A percentile compares a stretch with the other conserved stretches of the same genome.
These are phyloP conservation scores for Boletus bicolor DNA, from an alignment of 768 basidiomycete species.

Conservation along the genomic window DNA sequence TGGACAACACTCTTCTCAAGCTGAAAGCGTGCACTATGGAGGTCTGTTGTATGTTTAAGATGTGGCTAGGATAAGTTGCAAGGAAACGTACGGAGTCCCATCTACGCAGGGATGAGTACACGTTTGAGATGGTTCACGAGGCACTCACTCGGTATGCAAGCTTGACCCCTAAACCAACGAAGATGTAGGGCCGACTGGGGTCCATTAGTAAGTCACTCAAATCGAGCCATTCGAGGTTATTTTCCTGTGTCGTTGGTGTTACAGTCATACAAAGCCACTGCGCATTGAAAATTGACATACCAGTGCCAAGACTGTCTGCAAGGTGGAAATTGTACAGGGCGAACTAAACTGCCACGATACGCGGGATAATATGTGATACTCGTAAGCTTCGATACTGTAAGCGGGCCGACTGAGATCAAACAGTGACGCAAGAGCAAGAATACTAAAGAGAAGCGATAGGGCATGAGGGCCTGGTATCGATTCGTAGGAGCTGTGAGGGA, in stretches of 20 bases:
- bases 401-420: constrained; percentile 51
- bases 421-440: constrained; percentile 65
- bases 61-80: not conserved
- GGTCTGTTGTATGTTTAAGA: constrained; percentile 32
- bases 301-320: constrained; percentile 52
- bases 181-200: constrained; percentile 51
- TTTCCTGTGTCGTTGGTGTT: constrained; percentile 29
- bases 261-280: constrained; percentile 1
- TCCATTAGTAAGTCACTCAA: constrained; percentile 50
- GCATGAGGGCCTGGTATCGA: constrained; percentile 44
- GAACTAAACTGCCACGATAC: constrained; percentile 50
- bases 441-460: constrained; percentile 58
- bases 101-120: constrained; percentile 28
- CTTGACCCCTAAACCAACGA: constrained; percentile 57
- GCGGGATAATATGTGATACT: constrained; percentile 60
- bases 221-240: constrained; percentile 49
- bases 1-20: constrained; percentile 44
- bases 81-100: constrained; percentile 49
- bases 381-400: constrained; percentile 52
- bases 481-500: constrained; percentile 37
- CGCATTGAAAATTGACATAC: constrained; percentile 38
- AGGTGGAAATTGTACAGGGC: constrained; percentile 45
- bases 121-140: not conserved
- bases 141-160: constrained; percentile 56
- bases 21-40: constrained; percentile 60